A percentile compares a stretch with the other conserved stretches of the same genome.
phyloP scores from a whole-genome alignment of 305 asterid species.

The Fraxinus xanthoxyloides region DNA sequence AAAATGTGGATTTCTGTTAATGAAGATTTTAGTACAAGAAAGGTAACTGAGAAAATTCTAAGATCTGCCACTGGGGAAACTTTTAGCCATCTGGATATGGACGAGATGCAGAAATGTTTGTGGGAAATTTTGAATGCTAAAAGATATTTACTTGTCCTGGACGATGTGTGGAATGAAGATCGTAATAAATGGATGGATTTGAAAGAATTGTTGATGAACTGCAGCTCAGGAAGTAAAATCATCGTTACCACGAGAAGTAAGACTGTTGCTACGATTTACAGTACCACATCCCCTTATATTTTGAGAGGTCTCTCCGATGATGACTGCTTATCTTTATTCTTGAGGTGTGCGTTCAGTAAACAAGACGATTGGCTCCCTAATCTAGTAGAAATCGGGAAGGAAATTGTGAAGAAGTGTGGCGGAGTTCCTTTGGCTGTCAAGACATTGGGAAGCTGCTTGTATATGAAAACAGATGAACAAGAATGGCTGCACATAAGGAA shows the following conservation, averaged over 20 bases:
- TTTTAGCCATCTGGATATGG: slow-evolving; percentile 44
- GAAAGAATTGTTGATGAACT: slow-evolving; percentile 39
- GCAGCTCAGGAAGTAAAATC: slow-evolving; percentile 39
- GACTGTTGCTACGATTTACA: slow-evolving; percentile 36
- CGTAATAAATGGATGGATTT: slow-evolving; percentile 44
- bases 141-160: slow-evolving; percentile 47
- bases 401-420: slow-evolving; percentile 49
- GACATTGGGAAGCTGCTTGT: slow-evolving; percentile 49
- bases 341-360: slow-evolving; percentile 41
- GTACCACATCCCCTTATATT: slow-evolving; percentile 32
- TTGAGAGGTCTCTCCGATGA: slow-evolving; percentile 38
- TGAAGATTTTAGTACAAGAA: slow-evolving; percentile 42
- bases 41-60: slow-evolving; percentile 40
- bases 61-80: slow-evolving; percentile 48
- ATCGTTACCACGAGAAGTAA: slow-evolving; percentile 51
- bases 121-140: slow-evolving; percentile 28
- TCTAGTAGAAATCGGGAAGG: slow-evolving; percentile 43
- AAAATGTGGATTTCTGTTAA: slow-evolving; percentile 53
- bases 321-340: slow-evolving; percentile 40
- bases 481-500: slow-evolving; percentile 47
- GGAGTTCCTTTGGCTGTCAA: slow-evolving; percentile 55
- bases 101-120: slow-evolving; percentile 37
- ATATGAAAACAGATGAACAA: slow-evolving; percentile 42
- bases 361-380: slow-evolving; percentile 30
- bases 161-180: slow-evolving; percentile 58